These are phyloP conservation scores for Thraustotheca clavata DNA, from an alignment of 352 stramenopile genomes.

Conservation along the genomic window DNA sequence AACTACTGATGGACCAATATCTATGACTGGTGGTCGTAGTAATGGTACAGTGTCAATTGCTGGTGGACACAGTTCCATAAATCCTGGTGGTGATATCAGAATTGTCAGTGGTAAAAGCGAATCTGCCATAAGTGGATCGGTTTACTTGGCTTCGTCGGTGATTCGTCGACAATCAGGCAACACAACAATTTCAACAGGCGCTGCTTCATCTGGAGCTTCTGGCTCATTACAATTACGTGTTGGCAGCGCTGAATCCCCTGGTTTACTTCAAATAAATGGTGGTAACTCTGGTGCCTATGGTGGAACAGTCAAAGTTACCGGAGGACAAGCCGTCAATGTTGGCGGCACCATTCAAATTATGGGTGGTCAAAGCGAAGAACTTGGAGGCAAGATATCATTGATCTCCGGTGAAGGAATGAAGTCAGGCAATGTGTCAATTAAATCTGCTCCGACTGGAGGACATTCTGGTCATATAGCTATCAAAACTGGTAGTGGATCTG, in stretches of 20 bases:
- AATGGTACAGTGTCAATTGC: not conserved
- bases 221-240: not conserved
- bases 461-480: not conserved
- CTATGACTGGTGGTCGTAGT: not conserved
- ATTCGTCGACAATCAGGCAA: constrained; percentile 25
- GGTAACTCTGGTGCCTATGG: not conserved
- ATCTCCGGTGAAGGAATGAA: not conserved
- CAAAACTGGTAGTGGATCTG: not conserved
- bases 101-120: constrained; percentile 3
- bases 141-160: not conserved
- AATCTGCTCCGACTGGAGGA: not conserved
- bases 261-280: not conserved
- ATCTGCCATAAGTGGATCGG: not conserved
- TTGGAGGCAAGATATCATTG: not conserved
- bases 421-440: not conserved
- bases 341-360: not conserved
- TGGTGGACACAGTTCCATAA: not conserved
- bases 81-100: not conserved
- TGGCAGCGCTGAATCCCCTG: not conserved
- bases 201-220: not conserved
- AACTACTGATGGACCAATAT: not conserved
- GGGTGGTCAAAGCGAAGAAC: not conserved
- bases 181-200: constrained; percentile 14
- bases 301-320: not conserved
- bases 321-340: not conserved